Evolutionary conservation across 495 filamentous ascomycete genomes (phyloP).

Genomic region (Penicillium longicatenatum): DNA sequence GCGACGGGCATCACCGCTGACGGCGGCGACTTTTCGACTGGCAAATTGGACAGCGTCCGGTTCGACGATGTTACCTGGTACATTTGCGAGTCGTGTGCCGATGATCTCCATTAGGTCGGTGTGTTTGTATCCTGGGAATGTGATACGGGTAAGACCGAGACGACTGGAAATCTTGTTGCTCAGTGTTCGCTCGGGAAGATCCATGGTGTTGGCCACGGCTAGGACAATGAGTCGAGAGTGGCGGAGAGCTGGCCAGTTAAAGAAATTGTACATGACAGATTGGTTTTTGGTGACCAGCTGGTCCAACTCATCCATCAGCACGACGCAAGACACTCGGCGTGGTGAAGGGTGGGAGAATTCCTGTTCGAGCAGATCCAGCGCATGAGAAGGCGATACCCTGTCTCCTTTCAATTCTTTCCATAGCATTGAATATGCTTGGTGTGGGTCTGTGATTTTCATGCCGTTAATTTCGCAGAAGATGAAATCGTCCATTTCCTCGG

Average conservation of each 20-base stretch:
- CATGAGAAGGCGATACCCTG: constrained; percentile 87
- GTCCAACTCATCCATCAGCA: constrained; percentile 98
- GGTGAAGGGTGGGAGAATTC: constrained; percentile 92
- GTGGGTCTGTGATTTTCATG: constrained; percentile 98
- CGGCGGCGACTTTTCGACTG: constrained; percentile 92
- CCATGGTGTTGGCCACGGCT: constrained; percentile 99
- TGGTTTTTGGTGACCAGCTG: constrained; percentile 97
- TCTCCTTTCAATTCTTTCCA: constrained; percentile 97
- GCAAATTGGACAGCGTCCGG: constrained; percentile 96
- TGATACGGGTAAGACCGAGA: constrained; percentile 86
- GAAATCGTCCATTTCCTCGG: constrained; percentile 97
- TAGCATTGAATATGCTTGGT: constrained; percentile 91
- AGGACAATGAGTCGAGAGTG: constrained; percentile 93
- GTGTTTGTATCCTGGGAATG: constrained; percentile 96
- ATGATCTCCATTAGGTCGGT: constrained; percentile 98
- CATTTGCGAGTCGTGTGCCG: constrained; percentile 79
- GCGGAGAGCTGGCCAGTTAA: constrained; percentile 96
- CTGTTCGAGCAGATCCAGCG: constrained; percentile 83
- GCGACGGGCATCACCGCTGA: constrained; percentile 89
- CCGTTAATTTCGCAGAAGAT: constrained; percentile 99
- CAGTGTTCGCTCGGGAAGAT: constrained; percentile 92
- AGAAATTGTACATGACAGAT: constrained; percentile 99
- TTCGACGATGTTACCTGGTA: constrained; percentile 88
- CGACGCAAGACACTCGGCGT: constrained; percentile 90
- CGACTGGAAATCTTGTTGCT: constrained; percentile 97